phyloP scores from a whole-genome alignment of 257 asterid genomes.

The Cynanchum wilfordii region DNA sequence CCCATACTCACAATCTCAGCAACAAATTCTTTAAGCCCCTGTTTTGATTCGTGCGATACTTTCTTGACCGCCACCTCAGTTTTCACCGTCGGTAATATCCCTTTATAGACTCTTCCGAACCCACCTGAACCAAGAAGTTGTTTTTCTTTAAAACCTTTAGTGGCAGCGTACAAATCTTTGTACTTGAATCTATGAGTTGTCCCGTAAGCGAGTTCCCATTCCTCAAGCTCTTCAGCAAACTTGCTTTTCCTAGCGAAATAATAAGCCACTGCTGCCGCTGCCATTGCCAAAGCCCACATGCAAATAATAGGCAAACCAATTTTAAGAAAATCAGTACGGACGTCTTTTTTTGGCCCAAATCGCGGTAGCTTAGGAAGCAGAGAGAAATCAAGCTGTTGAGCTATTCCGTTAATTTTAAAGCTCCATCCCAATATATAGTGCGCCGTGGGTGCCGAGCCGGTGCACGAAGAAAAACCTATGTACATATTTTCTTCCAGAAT shows the following conservation, averaged over 20 bases:
- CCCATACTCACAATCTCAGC: conserved; percentile 24
- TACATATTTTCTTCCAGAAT: conserved; percentile 12
- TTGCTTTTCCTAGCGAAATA: not conserved
- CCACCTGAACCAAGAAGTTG: conserved; percentile 18
- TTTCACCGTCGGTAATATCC: not conserved
- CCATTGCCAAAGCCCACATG: too few relatives aligned
- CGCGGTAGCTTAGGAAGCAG: conserved; percentile 8
- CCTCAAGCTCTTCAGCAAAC: conserved; percentile 20
- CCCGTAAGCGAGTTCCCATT: conserved; percentile 25
- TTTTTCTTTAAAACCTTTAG: conserved; percentile 18
- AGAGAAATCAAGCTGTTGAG: conserved; percentile 11
- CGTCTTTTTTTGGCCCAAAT: not conserved
- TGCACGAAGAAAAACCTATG: conserved; percentile 20
- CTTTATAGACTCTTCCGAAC: conserved; percentile 23
- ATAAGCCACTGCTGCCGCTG: not conserved
- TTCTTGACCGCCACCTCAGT: conserved; percentile 20
- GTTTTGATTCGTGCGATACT: conserved; percentile 22
- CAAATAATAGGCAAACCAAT: conserved; percentile 6
- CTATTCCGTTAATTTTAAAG: conserved; percentile 22
- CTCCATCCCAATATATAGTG: conserved; percentile 26
- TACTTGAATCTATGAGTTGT: conserved; percentile 23
- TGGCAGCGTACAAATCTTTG: conserved; percentile 22
- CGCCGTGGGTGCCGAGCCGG: not conserved
- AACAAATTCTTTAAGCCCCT: conserved; percentile 22
- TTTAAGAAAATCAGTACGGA: not conserved